phyloP scores from a whole-genome alignment of 495 filamentous ascomycete genomes.

The Amorphotheca resinae region DNA sequence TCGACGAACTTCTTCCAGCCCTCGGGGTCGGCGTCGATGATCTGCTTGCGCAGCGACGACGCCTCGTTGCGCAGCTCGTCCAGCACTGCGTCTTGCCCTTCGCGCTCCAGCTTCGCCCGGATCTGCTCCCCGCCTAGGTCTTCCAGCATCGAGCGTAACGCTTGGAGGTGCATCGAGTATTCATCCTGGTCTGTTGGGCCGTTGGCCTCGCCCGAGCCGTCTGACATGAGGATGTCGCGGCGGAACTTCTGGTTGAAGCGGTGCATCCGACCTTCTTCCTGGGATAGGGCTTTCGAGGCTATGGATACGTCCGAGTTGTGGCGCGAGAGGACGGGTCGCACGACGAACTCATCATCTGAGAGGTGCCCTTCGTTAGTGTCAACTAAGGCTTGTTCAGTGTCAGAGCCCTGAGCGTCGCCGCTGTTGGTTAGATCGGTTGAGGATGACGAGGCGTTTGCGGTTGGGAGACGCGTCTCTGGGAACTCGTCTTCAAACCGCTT shows the following conservation, averaged over 20 bases:
- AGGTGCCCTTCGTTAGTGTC: constrained; percentile 17
- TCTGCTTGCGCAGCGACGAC: constrained; percentile 33
- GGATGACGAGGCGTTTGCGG: constrained; percentile 13
- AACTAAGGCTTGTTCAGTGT: constrained; percentile 27
- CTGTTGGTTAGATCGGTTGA: constrained; percentile 29
- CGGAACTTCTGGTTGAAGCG: constrained; percentile 73
- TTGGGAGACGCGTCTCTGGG: constrained; percentile 62
- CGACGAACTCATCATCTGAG: constrained; percentile 28
- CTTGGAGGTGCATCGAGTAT: constrained; percentile 42
- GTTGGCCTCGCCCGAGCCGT: constrained; percentile 30
- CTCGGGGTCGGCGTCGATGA: constrained; percentile 44
- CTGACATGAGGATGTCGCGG: constrained; percentile 47
- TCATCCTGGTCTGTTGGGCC: constrained; percentile 31
- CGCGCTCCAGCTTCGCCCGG: constrained; percentile 37
- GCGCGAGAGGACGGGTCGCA: constrained; percentile 42
- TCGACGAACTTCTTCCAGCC: constrained; percentile 54
- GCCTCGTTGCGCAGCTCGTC: constrained; percentile 39
- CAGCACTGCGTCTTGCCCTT: constrained; percentile 46
- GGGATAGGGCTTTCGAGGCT: constrained; percentile 61
- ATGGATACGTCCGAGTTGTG: constrained; percentile 70
- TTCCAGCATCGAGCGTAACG: constrained; percentile 51
- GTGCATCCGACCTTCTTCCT: constrained; percentile 84
- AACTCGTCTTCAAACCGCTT: constrained; percentile 92
- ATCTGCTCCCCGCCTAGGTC: constrained; percentile 50
- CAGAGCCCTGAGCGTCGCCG: constrained; percentile 25